Evolutionary conservation across 169 alveolate genomes (phyloP).

Genomic region (Cryptosporidium bovis): DNA sequence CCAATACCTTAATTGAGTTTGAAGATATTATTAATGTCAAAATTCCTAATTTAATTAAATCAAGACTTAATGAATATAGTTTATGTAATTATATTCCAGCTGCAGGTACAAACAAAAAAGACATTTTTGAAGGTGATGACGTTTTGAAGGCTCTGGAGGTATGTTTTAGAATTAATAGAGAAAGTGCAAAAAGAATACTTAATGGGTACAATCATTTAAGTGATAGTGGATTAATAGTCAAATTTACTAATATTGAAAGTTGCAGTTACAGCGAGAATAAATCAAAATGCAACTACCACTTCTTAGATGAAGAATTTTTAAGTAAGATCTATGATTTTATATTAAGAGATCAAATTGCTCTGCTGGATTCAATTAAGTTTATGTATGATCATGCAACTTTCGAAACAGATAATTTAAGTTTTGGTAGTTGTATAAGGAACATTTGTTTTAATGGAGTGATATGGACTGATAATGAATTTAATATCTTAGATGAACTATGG

Average conservation of each 20-base stretch:
- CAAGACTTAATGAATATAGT: slow-evolving; percentile 14
- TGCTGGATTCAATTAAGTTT: slow-evolving; percentile 32
- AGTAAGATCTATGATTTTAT: slow-evolving; percentile 55
- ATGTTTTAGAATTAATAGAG: slow-evolving; percentile 8
- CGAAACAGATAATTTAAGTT: slow-evolving; percentile 6
- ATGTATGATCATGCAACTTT: slow-evolving; percentile 65
- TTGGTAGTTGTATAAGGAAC: slow-evolving; percentile 9
- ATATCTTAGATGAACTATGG: slow-evolving; percentile 54
- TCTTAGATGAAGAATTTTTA: slow-evolving; percentile 22
- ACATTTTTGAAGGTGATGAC: slow-evolving; percentile 11
- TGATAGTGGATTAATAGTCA: slow-evolving; percentile 30
- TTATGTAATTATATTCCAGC: slow-evolving; percentile 8
- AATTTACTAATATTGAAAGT: slow-evolving; percentile 27
- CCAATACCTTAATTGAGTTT: neutral
- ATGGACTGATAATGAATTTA: slow-evolving; percentile 16
- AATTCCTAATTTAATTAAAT: slow-evolving; percentile 26
- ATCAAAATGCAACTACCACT: slow-evolving; percentile 7
- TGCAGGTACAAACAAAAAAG: neutral
- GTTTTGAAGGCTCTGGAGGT: slow-evolving; percentile 9
- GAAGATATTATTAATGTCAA: slow-evolving; percentile 8
- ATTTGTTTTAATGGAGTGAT: slow-evolving; percentile 30
- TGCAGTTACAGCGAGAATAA: neutral
- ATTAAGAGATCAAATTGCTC: slow-evolving; percentile 38
- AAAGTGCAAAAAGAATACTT: slow-evolving; percentile 17
- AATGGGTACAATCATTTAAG: slow-evolving; percentile 28